Evolutionary conservation across 129 eudicot species (phyloP).

Genomic region (Apium graveolens): DNA sequence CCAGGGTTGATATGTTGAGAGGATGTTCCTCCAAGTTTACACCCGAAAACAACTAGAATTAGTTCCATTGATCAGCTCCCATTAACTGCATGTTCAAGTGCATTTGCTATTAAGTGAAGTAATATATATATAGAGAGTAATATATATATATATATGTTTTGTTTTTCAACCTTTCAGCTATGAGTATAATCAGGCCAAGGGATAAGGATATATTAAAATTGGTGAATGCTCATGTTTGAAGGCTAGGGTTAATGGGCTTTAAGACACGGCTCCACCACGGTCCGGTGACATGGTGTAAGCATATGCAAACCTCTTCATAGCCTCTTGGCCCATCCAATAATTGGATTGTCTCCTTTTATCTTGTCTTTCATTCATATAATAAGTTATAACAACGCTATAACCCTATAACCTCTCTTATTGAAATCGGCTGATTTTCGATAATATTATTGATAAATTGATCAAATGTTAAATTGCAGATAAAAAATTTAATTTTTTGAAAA

Average conservation of each 20-base stretch:
- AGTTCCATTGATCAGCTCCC: background rate
- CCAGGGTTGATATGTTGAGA: background rate
- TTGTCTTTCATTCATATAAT: too few species aligned
- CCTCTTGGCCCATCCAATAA: background rate
- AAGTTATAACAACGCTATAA: too few species aligned
- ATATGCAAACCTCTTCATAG: slow-evolving; percentile 2
- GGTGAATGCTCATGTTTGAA: background rate
- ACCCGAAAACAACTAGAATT: background rate
- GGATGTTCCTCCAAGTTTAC: slow-evolving; percentile 2
- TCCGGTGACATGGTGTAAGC: background rate
- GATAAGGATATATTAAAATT: background rate
- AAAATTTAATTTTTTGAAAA: too few species aligned
- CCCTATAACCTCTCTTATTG: too few species aligned
- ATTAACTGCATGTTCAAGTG: background rate
- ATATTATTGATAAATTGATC: too few species aligned
- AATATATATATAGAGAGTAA: too few species aligned
- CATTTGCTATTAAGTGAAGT: background rate
- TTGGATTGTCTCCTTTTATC: slow-evolving; percentile 10
- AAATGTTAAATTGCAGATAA: too few species aligned
- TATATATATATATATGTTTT: too few species aligned
- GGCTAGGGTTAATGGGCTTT: background rate
- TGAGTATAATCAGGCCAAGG: background rate
- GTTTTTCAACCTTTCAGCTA: too few species aligned
- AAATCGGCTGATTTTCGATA: too few species aligned
- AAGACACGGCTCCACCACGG: slow-evolving; percentile 6